Conservation (phyloP, 169 alveolate species). For the Plasmodium adleri region DNA sequence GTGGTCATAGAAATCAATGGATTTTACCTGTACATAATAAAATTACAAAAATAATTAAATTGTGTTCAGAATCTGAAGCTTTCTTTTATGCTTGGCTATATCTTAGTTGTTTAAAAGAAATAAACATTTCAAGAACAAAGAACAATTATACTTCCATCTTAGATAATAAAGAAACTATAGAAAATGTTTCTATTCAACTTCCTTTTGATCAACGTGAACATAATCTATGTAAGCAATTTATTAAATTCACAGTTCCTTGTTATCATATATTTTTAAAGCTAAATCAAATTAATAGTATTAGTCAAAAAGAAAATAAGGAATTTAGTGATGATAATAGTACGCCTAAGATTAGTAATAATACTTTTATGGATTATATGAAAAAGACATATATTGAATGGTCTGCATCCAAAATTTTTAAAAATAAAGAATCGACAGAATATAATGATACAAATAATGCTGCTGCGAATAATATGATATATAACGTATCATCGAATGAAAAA, state of each 20-base stretch:
- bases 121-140: conserved; percentile 50
- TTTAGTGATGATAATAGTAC: background rate
- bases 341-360: no score
- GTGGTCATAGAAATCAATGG: conserved; percentile 85
- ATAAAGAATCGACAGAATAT: no score
- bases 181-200: conserved; percentile 8
- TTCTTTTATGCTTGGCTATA: conserved; percentile 82
- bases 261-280: conserved; percentile 24
- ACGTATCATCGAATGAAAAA: background rate
- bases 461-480: no score
- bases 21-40: conserved; percentile 74
- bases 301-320: background rate
- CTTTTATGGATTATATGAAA: no score
- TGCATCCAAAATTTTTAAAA: no score
- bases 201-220: conserved; percentile 23
- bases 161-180: conserved; percentile 63
- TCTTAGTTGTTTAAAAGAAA: conserved; percentile 52
- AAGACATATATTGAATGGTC: no score
- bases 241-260: conserved; percentile 63
- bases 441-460: no score
- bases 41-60: conserved; percentile 75
- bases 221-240: conserved; percentile 13
- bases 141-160: conserved; percentile 63
- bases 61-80: conserved; percentile 79
- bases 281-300: conserved; percentile 1